These are phyloP conservation scores for Pittosporum tobira DNA, from an alignment of 129 eudicot species.

Conservation along the genomic window DNA sequence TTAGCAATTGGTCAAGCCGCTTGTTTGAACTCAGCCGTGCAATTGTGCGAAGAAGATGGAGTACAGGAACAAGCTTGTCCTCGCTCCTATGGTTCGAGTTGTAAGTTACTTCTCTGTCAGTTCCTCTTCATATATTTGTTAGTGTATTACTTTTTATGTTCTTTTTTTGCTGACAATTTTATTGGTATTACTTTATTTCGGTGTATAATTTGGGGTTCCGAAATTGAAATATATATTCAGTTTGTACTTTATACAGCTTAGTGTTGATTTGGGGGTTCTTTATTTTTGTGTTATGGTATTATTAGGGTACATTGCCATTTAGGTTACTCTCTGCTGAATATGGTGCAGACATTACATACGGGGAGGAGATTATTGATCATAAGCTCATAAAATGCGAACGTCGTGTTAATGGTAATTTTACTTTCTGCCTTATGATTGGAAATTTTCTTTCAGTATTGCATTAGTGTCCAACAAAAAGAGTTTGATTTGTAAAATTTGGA, in stretches of 20 bases:
- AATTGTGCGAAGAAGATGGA: slow-evolving; percentile 41
- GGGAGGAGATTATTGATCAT: slow-evolving; percentile 95
- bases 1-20: background rate
- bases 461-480: too few species aligned
- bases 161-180: background rate
- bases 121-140: background rate
- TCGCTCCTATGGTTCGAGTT: slow-evolving; percentile 98
- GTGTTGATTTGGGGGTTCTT: too few species aligned
- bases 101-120: slow-evolving; percentile 32
- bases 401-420: slow-evolving; percentile 43
- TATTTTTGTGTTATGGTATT: too few species aligned
- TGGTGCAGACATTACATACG: slow-evolving; percentile 88
- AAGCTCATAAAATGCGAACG: slow-evolving; percentile 83
- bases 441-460: too few species aligned
- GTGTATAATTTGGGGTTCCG: too few species aligned
- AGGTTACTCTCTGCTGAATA: slow-evolving; percentile 78
- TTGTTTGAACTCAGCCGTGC: slow-evolving; percentile 1
- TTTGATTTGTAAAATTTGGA: too few species aligned
- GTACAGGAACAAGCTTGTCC: slow-evolving; percentile 69
- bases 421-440: background rate
- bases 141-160: too few species aligned
- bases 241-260: too few species aligned
- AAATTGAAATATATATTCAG: too few species aligned
- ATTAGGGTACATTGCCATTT: slow-evolving; percentile 89
- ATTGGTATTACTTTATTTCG: background rate